Evolutionary conservation across 2,329 filamentous ascomycete species (phyloP), one percentile per base, ranked within the genome.

Genomic region (Colletotrichum tropicicola): DNA sequence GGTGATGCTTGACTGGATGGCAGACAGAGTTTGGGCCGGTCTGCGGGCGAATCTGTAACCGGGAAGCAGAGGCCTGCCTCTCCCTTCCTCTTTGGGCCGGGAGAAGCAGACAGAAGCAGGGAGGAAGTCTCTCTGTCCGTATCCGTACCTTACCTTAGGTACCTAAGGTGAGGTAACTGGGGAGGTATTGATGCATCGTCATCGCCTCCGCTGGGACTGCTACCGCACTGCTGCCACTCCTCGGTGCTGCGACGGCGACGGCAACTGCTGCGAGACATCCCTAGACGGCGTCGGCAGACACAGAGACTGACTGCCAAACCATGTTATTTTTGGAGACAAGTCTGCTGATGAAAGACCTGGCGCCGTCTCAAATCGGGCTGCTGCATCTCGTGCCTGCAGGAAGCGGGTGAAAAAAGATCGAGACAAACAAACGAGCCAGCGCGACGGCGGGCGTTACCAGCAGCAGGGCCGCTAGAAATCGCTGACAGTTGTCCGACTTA

Each of bases 401-500:
- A 45, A 30, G 17, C n/a, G 37, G 4, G 37, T n/a, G 44, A 10
- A 35, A 51, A 49, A 39, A 28, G 30, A 39, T n/a, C n/a, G 44
- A 48, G 25, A 43, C 39, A 21, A 35, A 30, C 28, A 12, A n/a
- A 7, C n/a, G 19, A 21, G 9, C 19, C 12, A 13, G 52, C 19
- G 13, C 35, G n/a, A n/a, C n/a, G 44, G 32, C 47, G 39, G 44
- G 32, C n/a, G 52, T 64, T 47, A 53, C 60, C 55, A 53, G 41
- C 41, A 25, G 19, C 32, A 4, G 41, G 60, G 56, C 55, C 48
- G 56, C 60, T 47, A 64, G 41, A 28, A 6, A 41, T 47, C 13
- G 55, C 35, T 64, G 60, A 60, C 60, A 64, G 55, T 51, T 59
- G 44, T 19, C 17, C 6, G n/a, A n/a, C n/a, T n/a, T n/a, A n/a